Conservation (phyloP, 768 basidiomycete species). For the Cyathus striatus region DNA sequence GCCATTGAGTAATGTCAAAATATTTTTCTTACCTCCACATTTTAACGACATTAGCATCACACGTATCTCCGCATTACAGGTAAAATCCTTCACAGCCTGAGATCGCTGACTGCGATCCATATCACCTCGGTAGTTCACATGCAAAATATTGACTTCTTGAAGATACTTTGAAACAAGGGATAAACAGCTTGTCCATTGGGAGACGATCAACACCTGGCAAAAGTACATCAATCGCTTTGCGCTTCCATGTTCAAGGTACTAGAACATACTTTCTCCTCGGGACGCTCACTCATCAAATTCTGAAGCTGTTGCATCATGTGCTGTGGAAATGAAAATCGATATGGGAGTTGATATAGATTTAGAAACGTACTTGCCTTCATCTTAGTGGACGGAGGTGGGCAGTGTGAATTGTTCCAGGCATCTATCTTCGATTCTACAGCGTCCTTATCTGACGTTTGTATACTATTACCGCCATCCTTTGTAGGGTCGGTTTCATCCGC, state of each 20-base stretch:
- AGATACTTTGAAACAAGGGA: slow-evolving; percentile 61
- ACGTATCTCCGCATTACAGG: slow-evolving; percentile 49
- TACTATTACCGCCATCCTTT: slow-evolving; percentile 21
- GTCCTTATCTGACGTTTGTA: slow-evolving; percentile 19
- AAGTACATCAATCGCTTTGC: slow-evolving; percentile 5
- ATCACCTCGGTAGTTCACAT: slow-evolving; percentile 60
- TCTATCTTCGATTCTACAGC: slow-evolving; percentile 36
- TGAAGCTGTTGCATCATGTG: slow-evolving; percentile 56
- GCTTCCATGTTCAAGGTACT: no score
- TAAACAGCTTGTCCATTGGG: slow-evolving; percentile 68
- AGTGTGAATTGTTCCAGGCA: slow-evolving; percentile 39
- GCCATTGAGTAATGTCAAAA: background rate
- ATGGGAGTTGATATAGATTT: background rate
- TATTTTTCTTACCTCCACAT: slow-evolving; percentile 44
- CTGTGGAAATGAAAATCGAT: slow-evolving; percentile 16
- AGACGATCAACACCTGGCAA: slow-evolving; percentile 54
- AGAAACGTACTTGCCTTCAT: slow-evolving; percentile 49
- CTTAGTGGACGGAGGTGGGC: slow-evolving; percentile 65
- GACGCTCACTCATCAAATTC: slow-evolving; percentile 37
- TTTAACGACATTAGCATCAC: slow-evolving; percentile 63
- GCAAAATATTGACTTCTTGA: slow-evolving; percentile 38
- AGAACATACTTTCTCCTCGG: slow-evolving; percentile 54
- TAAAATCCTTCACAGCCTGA: slow-evolving; percentile 51
- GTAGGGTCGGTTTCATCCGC: slow-evolving; percentile 27
- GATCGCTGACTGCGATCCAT: slow-evolving; percentile 52